Evolutionary conservation across 352 stramenopile genomes (phyloP), one percentile per base, ranked within the genome.

Genomic region (Phytophthora constricta): DNA sequence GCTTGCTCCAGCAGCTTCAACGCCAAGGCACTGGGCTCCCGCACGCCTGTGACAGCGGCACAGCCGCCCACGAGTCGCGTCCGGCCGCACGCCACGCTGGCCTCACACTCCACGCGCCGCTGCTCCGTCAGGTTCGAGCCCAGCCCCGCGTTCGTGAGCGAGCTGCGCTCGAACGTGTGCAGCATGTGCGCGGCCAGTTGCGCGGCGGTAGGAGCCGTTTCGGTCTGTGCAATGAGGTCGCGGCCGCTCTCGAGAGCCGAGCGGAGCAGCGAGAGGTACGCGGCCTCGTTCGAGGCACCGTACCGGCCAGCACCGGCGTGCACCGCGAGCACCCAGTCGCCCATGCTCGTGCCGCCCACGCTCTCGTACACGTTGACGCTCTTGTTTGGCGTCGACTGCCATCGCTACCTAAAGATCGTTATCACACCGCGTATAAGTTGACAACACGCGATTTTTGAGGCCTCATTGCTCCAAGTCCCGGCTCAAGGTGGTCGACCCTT

Each of bases 241-340:
- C 56, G 56, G n/a, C 68, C 68, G 9, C 20, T 39, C 23, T 62
- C 51, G 13, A 91, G 72, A 16, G 74, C 69, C 10, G 61, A 48
- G 0, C 63, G 70, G 60, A 91, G 66, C 16, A 89, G 57, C 19
- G 74, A 66, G 2, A 80, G 51, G 52, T 86, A 87, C 58, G 74
- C 58, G 23, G 72, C 46, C 46, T 89, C 81, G 25, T 72, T 68
- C 0, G 47, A 45, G 14, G 53, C 54, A 43, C 69, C 58, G 43
- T 90, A 85, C 10, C 68, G 62, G 1, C 85, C 85, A 11, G 82
- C 82, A 47, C 85, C 85, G 41, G 77, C 71, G 62, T 93, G 85
- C 17, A 93, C 75, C 1, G 81, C 85, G 42, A 91, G 47, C 20
- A 85, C n/a, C 82, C 82, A 91, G n/a, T 70, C 68, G 22, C 57